These are phyloP conservation scores for Blastomyces silverae DNA, from an alignment of 2,329 filamentous ascomycete species.

Conservation along the genomic window DNA sequence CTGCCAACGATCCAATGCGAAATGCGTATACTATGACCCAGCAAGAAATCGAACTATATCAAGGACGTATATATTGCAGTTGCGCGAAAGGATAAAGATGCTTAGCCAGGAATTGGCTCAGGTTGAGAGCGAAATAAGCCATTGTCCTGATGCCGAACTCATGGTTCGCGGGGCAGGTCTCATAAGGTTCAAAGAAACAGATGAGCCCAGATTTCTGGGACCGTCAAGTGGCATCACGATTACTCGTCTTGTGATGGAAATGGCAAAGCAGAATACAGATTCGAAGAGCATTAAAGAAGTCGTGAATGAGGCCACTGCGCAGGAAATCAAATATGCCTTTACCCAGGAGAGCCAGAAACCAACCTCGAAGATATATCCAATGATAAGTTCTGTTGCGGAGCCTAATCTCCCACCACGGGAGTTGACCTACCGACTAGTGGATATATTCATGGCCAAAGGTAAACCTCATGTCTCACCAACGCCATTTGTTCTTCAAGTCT, in stretches of 20 bases:
- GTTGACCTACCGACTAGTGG: slow-evolving; percentile 69
- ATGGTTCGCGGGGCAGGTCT: slow-evolving; percentile 81
- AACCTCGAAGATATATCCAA: slow-evolving; percentile 76
- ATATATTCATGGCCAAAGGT: slow-evolving; percentile 83
- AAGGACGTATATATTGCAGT: slow-evolving; percentile 82
- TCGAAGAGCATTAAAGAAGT: slow-evolving; percentile 87
- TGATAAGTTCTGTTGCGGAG: slow-evolving; percentile 79
- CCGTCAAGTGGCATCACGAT: slow-evolving; percentile 94
- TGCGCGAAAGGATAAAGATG: slow-evolving; percentile 77
- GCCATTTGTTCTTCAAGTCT: background rate
- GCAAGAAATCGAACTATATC: slow-evolving; percentile 78
- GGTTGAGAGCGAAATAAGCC: slow-evolving; percentile 68
- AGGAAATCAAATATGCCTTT: slow-evolving; percentile 63
- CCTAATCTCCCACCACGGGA: slow-evolving; percentile 64
- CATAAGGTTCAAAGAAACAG: slow-evolving; percentile 74
- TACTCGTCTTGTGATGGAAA: slow-evolving; percentile 89
- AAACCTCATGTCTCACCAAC: slow-evolving; percentile 23
- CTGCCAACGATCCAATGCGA: slow-evolving; percentile 83
- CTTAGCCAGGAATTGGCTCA: slow-evolving; percentile 75
- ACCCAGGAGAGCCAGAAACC: slow-evolving; percentile 58
- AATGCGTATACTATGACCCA: slow-evolving; percentile 93
- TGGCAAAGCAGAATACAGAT: slow-evolving; percentile 88
- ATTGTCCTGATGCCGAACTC: slow-evolving; percentile 66
- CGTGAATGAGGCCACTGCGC: slow-evolving; percentile 65
- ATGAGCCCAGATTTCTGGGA: slow-evolving; percentile 85